Percentiles rank a stretch among this genome's conserved stretches.
Evolutionary conservation across 139 green algal species (phyloP).

Genomic region (Chlamydomonas eustigma): DNA sequence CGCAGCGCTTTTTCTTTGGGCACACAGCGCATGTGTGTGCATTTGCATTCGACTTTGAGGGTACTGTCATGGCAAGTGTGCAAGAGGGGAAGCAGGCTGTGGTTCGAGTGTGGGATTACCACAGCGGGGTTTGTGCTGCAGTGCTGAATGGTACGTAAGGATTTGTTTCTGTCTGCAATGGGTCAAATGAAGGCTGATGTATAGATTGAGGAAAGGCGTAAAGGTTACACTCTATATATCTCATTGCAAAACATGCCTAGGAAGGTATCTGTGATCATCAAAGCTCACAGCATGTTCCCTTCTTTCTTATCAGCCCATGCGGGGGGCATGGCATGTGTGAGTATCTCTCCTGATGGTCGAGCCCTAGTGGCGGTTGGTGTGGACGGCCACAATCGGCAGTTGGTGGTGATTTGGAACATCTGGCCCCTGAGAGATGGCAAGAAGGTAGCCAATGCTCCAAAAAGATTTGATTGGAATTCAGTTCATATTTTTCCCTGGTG

Average conservation of each 20-base stretch:
- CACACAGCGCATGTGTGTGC: slow-evolving; percentile 53
- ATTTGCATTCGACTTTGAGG: slow-evolving; percentile 51
- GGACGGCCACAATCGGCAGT: slow-evolving; percentile 55
- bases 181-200: too few species aligned
- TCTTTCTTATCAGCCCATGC: slow-evolving; percentile 50
- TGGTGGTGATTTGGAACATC: slow-evolving; percentile 74
- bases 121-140: slow-evolving; percentile 42
- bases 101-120: slow-evolving; percentile 72
- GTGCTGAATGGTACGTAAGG: slow-evolving; percentile 41
- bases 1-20: slow-evolving; percentile 60
- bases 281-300: too few species aligned
- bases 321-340: slow-evolving; percentile 51
- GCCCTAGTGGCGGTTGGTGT: slow-evolving; percentile 61
- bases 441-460: too few species aligned
- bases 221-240: too few species aligned
- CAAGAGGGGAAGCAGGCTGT: slow-evolving; percentile 64
- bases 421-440: slow-evolving; percentile 15
- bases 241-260: too few species aligned
- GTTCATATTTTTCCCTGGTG: too few species aligned
- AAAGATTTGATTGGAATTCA: too few species aligned
- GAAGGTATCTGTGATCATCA: too few species aligned
- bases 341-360: slow-evolving; percentile 62
- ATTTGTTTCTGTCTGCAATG: neutral
- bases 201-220: too few species aligned
- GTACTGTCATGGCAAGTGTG: slow-evolving; percentile 52